These are phyloP conservation scores for Trichoderma virens DNA, from an alignment of 495 filamentous ascomycete genomes.

Conservation along the genomic window DNA sequence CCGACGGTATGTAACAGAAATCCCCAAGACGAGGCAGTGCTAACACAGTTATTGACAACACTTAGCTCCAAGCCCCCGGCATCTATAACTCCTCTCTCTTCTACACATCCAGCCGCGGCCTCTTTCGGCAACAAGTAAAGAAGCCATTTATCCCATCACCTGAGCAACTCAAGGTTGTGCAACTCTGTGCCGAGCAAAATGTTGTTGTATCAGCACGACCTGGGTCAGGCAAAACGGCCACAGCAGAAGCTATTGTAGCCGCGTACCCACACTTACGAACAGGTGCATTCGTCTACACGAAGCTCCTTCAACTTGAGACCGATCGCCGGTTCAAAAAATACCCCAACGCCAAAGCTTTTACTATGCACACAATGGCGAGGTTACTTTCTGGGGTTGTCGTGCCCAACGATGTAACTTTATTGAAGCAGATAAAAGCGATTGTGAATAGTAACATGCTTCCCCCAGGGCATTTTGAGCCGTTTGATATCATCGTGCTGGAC, in stretches of 20 bases:
- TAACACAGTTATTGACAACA: not conserved
- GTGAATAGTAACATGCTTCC: not conserved
- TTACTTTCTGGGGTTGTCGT: not conserved
- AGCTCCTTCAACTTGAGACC: constrained; percentile 14
- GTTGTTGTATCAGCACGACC: constrained; percentile 11
- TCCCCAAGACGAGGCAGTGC: not conserved
- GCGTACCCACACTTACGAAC: constrained; percentile 13
- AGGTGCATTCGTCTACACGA: constrained; percentile 13
- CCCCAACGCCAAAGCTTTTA: constrained; percentile 10
- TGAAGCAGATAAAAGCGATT: too few relatives aligned
- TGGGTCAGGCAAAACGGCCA: constrained; percentile 12
- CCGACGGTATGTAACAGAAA: not conserved
- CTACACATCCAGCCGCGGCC: not conserved
- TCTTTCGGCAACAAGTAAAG: not conserved
- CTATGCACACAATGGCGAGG: constrained; percentile 10
- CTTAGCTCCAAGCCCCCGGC: not conserved
- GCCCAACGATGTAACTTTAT: not conserved
- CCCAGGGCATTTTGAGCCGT: constrained; percentile 10
- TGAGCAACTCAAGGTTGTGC: constrained; percentile 1
- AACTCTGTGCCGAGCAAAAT: constrained; percentile 10
- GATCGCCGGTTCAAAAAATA: constrained; percentile 12
- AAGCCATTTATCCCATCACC: constrained; percentile 7
- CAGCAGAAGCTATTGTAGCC: constrained; percentile 11
- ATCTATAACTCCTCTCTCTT: not conserved
- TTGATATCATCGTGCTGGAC: constrained; percentile 15